Evolutionary conservation across 352 stramenopile species (phyloP), one percentile per base, ranked within the genome.

Genomic region (Phytophthora citricola): DNA sequence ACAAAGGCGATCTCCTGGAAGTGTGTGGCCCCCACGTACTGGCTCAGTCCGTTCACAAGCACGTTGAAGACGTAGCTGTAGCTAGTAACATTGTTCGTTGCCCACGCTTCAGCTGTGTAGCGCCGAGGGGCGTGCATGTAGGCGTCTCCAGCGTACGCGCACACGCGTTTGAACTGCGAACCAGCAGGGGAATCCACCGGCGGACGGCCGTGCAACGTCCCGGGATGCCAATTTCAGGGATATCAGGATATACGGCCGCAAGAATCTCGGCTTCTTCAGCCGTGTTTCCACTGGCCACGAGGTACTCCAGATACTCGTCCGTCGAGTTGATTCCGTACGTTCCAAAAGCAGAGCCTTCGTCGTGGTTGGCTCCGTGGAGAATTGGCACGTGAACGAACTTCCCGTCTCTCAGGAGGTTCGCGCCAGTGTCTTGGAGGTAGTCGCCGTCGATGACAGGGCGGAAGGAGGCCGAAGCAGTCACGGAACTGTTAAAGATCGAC

Each of bases 31-130:
- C 70, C 65, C 8, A 59, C 39, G 36, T 59, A 69, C 39, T 66
- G 29, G 4, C 15, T 48, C 2, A 36, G 22, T 0, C 68, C 68
- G 8, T 36, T 47, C 5, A 46, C 15, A 14, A 73, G 43, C 11
- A 77, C 65, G 27, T 74, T 66, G 36, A 77, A 75, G 10, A 65
- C 8, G 34, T 77, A 77, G 54, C 54, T 77, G 53, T 69, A 77
- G 58, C 66, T 75, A 6, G 65, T 24, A 2, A 71, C 4, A 27
- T 63, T 38, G 55, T 72, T 62, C 39, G 8, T 12, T 5, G 69
- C 65, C 69, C 69, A 73, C 9, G 54, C 24, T 26, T 77, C 17
- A 2, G 69, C 50, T 55, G 62, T 40, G 38, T 38, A 77, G 11
- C 69, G 59, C 0, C 69, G 59, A n/a, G 45, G 47, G 4, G 65